These are phyloP conservation scores for Saccharomyces kudriavzevii DNA, from an alignment of 805 yeast genomes.

Conservation along the genomic window DNA sequence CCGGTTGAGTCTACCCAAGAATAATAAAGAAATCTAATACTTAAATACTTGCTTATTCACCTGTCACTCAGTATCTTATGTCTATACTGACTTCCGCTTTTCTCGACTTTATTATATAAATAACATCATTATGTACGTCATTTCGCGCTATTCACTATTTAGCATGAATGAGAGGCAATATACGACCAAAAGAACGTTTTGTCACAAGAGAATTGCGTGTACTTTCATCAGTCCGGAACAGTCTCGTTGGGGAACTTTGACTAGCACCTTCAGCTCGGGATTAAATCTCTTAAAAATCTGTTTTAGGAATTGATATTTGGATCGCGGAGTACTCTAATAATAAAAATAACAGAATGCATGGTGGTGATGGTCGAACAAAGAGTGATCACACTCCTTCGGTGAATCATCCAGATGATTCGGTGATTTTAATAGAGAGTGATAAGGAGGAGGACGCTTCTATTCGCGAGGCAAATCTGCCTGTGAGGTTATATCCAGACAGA, in stretches of 20 bases:
- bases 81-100: neutral
- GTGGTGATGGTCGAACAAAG: neutral
- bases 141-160: neutral
- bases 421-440: slow-evolving; percentile 25
- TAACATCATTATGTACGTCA: neutral
- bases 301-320: neutral
- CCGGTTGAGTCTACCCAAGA: neutral
- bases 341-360: neutral
- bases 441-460: slow-evolving; percentile 21
- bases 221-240: neutral
- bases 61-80: neutral
- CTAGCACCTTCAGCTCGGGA: neutral
- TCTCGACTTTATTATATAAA: neutral
- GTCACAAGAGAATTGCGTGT: neutral
- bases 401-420: slow-evolving; percentile 4
- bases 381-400: neutral
- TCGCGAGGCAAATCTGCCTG: slow-evolving; percentile 7
- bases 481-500: slow-evolving; percentile 11
- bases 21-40: neutral
- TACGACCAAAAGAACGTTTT: neutral
- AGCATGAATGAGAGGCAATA: neutral
- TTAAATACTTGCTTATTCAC: neutral
- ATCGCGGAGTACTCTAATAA: neutral
- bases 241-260: neutral
- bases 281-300: neutral